These are phyloP conservation scores for Boletus nobilissimus DNA, from an alignment of 1,284 basidiomycete genomes.

Conservation along the genomic window DNA sequence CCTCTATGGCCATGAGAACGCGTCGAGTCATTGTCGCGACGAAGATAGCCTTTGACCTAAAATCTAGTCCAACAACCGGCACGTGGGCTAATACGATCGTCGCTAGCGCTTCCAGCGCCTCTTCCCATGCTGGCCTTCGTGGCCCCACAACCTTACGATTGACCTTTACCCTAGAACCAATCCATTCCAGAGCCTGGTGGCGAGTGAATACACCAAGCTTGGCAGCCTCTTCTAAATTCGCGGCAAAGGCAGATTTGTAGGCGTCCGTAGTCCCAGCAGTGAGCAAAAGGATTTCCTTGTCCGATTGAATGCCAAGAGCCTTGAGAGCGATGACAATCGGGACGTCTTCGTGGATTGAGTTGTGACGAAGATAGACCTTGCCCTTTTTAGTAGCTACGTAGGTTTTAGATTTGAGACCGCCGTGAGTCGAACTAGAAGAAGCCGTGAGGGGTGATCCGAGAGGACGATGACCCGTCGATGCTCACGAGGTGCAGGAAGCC, in stretches of 20 bases:
- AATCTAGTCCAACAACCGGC: constrained; percentile 90
- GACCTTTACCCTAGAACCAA: constrained; percentile 92
- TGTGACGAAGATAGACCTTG: constrained; percentile 97
- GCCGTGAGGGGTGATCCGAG: constrained; percentile 21
- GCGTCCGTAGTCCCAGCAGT: constrained; percentile 93
- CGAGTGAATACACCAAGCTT: constrained; percentile 92
- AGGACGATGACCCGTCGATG: constrained; percentile 3
- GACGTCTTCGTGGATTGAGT: constrained; percentile 97
- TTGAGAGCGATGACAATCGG: constrained; percentile 97
- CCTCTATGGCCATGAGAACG: constrained; percentile 97
- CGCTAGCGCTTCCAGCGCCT: constrained; percentile 95
- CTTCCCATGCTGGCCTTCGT: constrained; percentile 89
- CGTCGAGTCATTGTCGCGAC: constrained; percentile 98
- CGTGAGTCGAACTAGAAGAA: constrained; percentile 86
- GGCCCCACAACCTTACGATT: constrained; percentile 84
- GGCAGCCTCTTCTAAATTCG: constrained; percentile 94
- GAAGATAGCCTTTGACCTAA: constrained; percentile 96
- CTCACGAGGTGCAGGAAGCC: constrained; percentile 96
- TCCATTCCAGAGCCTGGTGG: constrained; percentile 95
- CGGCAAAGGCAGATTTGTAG: constrained; percentile 89
- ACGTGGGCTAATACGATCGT: constrained; percentile 99
- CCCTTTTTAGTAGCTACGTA: constrained; percentile 96
- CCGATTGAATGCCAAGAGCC: constrained; percentile 95
- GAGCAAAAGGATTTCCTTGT: constrained; percentile 96
- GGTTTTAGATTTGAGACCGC: constrained; percentile 98